Base-by-base conservation (phyloP, 345 rosid genomes). In the Carallia pectinifolia region DNA sequence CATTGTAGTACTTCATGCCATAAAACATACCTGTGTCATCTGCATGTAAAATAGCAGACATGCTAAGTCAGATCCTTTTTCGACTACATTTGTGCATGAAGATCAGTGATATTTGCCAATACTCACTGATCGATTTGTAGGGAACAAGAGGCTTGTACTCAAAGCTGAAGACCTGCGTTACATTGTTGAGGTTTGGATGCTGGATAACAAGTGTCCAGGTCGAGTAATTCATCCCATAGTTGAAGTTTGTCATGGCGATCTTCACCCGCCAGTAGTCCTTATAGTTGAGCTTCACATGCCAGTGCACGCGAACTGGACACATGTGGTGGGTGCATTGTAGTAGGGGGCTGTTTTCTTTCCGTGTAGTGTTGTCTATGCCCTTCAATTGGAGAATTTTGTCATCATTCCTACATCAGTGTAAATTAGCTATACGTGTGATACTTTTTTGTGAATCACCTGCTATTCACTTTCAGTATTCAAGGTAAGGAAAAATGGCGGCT, bases 1-100 rank as follows among this genome's bases (percentile, higher is more conserved):
- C 99, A 67, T 91, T 91, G 80, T 83, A 90, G 74, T 58, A 88
- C 53, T 89, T 89, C 80, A 81, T 85, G 53, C 98, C 97, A 68
- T 64, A 88, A 74, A 90, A 90, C 97, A 90, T 85, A 68, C 89
- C 92, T 2, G 97, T 93, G 76, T 93, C 98, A 75, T 89, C 98
- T 90, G 89, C 83, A 80, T 15, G 16, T 1, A 33, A 47, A 37
- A 70, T 10, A 29, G 33, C 34, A 59, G 29, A 10, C 7, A 9
- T 40, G 31, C 59, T 37, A 71, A 39, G 33, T 17, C 1, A 48
- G 9, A 15, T 44, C 17, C 31, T 18, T 56, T 18, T 23, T 6
- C 7, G 38, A 7, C 33, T 53, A 4, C 18, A 5, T 52, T 23
- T 62, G 29, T 9, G n/a, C 7, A 30, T 2, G 10, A 18, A n/a